Evolutionary conservation across 2,329 filamentous ascomycete species (phyloP).

Genomic region (Penicillium fuscoglaucum): DNA sequence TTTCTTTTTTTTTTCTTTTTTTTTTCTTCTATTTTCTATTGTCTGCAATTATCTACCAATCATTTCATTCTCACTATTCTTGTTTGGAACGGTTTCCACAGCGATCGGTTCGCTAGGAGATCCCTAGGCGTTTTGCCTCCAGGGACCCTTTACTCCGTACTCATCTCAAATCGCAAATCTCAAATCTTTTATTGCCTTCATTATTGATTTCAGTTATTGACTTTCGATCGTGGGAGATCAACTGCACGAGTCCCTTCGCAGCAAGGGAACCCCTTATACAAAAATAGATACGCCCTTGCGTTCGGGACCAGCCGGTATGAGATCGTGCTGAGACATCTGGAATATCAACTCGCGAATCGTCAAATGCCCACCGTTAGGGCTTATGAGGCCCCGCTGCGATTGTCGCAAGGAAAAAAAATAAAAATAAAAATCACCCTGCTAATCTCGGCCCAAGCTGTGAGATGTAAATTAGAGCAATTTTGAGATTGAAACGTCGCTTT

Average conservation of each 20-base stretch:
- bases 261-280: constrained; percentile 7
- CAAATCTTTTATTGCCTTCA: background rate
- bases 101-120: background rate
- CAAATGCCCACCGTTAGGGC: background rate
- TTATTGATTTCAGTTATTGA: background rate
- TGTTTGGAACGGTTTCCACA: background rate
- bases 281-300: constrained; percentile 7
- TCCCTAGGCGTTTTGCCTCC: background rate
- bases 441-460: background rate
- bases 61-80: background rate
- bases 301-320: background rate
- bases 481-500: background rate
- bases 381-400: background rate
- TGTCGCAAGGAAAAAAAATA: background rate
- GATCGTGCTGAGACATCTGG: background rate
- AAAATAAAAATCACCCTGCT: background rate
- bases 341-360: background rate
- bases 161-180: background rate
- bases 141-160: background rate
- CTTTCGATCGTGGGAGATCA: background rate
- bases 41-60: background rate
- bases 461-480: background rate
- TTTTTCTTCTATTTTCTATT: no score
- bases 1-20: no score
- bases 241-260: constrained; percentile 7